A percentile compares a stretch with the other conserved stretches of the same genome.
These are phyloP conservation scores for Protomyces macrosporus DNA, from an alignment of 1,139 yeast genomes.

Conservation along the genomic window DNA sequence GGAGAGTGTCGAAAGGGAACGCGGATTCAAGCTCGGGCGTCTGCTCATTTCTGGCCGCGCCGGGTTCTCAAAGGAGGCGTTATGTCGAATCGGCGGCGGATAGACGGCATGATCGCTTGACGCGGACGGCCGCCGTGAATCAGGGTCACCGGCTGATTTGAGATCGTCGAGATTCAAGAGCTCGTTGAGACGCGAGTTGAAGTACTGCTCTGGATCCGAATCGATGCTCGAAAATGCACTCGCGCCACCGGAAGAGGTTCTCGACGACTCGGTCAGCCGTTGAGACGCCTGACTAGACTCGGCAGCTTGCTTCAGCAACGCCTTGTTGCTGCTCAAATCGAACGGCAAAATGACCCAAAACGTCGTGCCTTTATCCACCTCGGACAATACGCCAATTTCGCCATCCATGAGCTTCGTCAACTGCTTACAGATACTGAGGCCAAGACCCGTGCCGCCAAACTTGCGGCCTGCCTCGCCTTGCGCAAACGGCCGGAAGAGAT, in stretches of 20 bases:
- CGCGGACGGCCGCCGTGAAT: not conserved
- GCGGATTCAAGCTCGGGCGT: not conserved
- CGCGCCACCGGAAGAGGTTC: not conserved
- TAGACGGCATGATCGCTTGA: not conserved
- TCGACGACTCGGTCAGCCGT: not conserved
- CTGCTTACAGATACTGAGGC: conserved; percentile 38
- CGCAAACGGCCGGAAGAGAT: conserved; percentile 55
- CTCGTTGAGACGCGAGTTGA: not conserved
- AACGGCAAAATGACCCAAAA: conserved; percentile 43
- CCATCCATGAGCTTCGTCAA: conserved; percentile 53
- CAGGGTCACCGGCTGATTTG: not conserved
- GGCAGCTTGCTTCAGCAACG: not conserved
- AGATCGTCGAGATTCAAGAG: not conserved
- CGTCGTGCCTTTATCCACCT: conserved; percentile 51
- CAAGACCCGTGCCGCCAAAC: conserved; percentile 59
- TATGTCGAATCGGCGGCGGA: conserved; percentile 1
- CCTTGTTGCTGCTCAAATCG: not conserved
- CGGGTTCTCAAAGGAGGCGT: conserved; percentile 14
- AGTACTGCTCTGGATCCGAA: not conserved
- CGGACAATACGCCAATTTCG: conserved; percentile 48
- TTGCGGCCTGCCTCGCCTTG: conserved; percentile 56
- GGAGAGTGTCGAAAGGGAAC: conserved; percentile 6
- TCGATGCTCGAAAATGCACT: not conserved
- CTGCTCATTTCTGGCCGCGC: not conserved
- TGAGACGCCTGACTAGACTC: not conserved